Evolutionary conservation across 2,329 filamentous ascomycete species (phyloP), one percentile per base, ranked within the genome.

Genomic region (Magnaporthiopsis poae): DNA sequence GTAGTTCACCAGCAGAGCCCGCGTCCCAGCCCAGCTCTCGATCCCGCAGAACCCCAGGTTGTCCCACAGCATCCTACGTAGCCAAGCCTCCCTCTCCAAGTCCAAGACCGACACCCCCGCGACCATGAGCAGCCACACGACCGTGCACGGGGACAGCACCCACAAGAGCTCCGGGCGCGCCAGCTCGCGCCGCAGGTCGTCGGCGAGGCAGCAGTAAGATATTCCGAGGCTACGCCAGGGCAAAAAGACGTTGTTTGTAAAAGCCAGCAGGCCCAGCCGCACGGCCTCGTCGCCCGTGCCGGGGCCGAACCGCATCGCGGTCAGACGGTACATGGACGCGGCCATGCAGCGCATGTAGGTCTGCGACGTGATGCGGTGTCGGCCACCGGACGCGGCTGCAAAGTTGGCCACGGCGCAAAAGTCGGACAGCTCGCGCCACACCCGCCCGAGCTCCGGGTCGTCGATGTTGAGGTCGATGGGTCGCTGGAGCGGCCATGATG

Each of bases 311-410:
- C 66, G 62, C 72, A 76, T 74, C 36, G 72, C 61, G 21, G 80
- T 68, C 2, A 81, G 72, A 3, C 74, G 77, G 69, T 81, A 81
- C 72, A 78, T 77, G 52, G 77, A 71, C n/a, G 78, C 75, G 2
- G 72, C 70, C 77, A 80, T 79, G 59, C 73, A 68, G 21, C 69
- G 66, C 7, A 73, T 67, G 13, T 74, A 69, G 4, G 64, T 63
- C 8, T 70, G 69, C 31, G 70, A 65, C 2, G 68, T 61, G 1
- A 75, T 70, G 39, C 60, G 68, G 15, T 66, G 67, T 1, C 68
- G 59, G 8, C 68, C 65, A 9, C 68, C 36, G 5, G 35, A 36
- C 1, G 71, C 46, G 46, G 46, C 46, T 7, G 46, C 72, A 13
- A 68, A 64, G 66, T 75, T 74, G 33, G 73, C 65, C 9, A 72